Evolutionary conservation across 768 basidiomycete genomes (phyloP).

Genomic region (Mycena rebaudengoi): DNA sequence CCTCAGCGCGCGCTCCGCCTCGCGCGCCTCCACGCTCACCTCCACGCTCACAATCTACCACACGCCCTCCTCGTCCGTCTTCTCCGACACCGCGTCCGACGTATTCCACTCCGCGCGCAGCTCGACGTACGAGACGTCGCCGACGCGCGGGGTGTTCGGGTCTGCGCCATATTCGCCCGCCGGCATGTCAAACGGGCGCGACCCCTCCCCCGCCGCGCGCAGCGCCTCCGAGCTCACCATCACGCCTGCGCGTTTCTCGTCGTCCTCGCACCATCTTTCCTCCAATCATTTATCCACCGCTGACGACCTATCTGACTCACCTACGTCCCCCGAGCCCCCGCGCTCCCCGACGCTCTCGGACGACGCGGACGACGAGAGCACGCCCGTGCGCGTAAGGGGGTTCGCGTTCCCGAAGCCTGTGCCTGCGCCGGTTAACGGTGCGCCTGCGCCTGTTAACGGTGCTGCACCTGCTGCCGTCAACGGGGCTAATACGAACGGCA

Average conservation of each 20-base stretch:
- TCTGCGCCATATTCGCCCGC: not conserved
- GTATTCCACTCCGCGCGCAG: constrained; percentile 66
- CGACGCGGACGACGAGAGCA: too few species aligned
- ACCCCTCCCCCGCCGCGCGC: not conserved
- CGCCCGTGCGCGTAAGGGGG: too few species aligned
- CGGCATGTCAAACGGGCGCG: not conserved
- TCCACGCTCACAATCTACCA: constrained; percentile 68
- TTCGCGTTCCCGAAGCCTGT: too few species aligned
- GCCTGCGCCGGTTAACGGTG: too few species aligned
- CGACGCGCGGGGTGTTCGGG: not conserved
- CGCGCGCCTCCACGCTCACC: constrained; percentile 47
- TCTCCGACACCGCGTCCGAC: constrained; percentile 47
- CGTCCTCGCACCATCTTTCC: not conserved
- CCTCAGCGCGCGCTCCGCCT: constrained; percentile 63
- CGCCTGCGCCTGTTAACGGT: too few species aligned
- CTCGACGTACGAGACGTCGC: constrained; percentile 42
- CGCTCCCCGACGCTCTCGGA: too few species aligned
- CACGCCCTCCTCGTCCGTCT: constrained; percentile 82
- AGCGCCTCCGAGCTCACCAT: constrained; percentile 23
- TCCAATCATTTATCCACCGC: too few species aligned
- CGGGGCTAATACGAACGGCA: too few species aligned
- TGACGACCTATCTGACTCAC: too few species aligned
- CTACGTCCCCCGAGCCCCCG: too few species aligned
- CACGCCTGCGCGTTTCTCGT: constrained; percentile 13
- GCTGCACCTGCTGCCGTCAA: too few species aligned